Conservation (phyloP, 2,329 filamentous ascomycete genomes). For the Nigrograna mackinnonii region DNA sequence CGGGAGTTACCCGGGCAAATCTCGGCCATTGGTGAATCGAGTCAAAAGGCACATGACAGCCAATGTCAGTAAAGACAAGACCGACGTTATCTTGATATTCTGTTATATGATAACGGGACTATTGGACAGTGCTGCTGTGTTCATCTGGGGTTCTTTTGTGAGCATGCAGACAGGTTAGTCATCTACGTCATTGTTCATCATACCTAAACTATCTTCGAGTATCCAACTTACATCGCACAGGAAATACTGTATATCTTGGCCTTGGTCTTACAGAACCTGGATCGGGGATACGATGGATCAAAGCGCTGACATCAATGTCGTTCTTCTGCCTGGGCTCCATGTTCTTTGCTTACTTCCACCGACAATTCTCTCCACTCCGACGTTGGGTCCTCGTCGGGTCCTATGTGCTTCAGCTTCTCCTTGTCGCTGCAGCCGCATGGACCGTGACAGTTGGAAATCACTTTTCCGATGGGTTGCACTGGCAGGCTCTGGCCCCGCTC, state of each 20-base stretch:
- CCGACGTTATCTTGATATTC: slow-evolving; percentile 69
- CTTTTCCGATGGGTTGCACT: slow-evolving; percentile 46
- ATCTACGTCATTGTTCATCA: background rate
- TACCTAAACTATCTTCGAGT: too few species aligned
- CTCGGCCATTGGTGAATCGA: slow-evolving; percentile 6
- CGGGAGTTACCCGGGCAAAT: slow-evolving; percentile 20
- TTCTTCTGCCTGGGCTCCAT: slow-evolving; percentile 75
- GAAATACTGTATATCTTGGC: slow-evolving; percentile 80
- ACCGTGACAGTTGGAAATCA: slow-evolving; percentile 47
- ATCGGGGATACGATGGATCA: slow-evolving; percentile 65
- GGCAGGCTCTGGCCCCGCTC: slow-evolving; percentile 65
- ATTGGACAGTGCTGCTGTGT: slow-evolving; percentile 75
- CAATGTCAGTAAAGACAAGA: slow-evolving; percentile 65
- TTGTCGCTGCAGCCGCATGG: slow-evolving; percentile 44
- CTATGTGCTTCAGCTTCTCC: slow-evolving; percentile 45
- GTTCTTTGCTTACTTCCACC: slow-evolving; percentile 71
- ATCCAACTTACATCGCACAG: slow-evolving; percentile 32
- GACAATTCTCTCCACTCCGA: slow-evolving; percentile 61
- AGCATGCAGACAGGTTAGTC: slow-evolving; percentile 77
- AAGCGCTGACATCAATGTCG: slow-evolving; percentile 70
- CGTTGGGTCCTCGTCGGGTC: slow-evolving; percentile 65
- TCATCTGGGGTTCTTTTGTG: slow-evolving; percentile 79
- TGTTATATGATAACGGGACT: slow-evolving; percentile 80
- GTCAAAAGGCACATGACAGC: slow-evolving; percentile 38
- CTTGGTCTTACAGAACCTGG: slow-evolving; percentile 68